Conservation (phyloP, 176 grass and related monocot genomes). For the Hordeum marinum region DNA sequence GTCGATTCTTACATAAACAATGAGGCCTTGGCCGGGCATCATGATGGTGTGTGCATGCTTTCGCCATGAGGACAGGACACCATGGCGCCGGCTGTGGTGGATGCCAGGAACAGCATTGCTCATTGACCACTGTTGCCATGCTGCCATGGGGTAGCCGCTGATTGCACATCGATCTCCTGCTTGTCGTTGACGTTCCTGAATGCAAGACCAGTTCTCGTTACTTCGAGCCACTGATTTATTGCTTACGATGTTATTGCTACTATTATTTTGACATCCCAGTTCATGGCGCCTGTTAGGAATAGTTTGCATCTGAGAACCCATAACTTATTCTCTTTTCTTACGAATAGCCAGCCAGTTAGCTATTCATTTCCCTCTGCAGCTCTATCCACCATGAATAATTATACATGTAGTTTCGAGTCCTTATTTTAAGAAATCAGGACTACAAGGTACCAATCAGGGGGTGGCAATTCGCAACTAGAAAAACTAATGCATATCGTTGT, state of each 20-base stretch:
- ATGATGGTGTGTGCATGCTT: slow-evolving; percentile 1
- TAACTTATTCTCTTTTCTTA: too few relatives aligned
- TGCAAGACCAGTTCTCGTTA: background rate
- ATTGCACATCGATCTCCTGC: background rate
- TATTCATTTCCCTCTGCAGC: background rate
- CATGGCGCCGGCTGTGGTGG: background rate
- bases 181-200: background rate
- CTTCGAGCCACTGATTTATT: background rate
- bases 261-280: background rate
- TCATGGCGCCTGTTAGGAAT: background rate
- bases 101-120: background rate
- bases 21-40: background rate
- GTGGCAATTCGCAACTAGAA: background rate
- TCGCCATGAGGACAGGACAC: background rate
- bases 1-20: background rate
- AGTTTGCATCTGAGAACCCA: background rate
- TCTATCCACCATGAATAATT: background rate
- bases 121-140: background rate
- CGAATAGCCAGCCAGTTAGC: too few relatives aligned
- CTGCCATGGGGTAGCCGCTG: background rate
- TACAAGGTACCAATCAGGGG: background rate
- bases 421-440: background rate
- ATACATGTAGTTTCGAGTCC: background rate
- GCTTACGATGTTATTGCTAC: background rate
- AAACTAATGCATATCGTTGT: slow-evolving; percentile 1